Evolutionary conservation across 768 basidiomycete genomes (phyloP).

Genomic region (Mycena latifolia): DNA sequence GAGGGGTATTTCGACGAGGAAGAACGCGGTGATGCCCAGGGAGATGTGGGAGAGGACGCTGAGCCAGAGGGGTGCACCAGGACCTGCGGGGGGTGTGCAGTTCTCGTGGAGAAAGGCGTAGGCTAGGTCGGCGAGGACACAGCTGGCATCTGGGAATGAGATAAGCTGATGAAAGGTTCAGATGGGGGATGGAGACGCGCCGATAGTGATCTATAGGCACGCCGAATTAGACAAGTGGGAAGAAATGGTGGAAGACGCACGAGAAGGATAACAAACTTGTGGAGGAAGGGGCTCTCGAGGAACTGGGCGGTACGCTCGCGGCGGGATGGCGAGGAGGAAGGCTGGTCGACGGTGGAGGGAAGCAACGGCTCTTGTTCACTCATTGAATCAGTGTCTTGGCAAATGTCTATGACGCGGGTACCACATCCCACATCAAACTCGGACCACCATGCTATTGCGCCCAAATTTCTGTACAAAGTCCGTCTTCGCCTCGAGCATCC

Average conservation of each 20-base stretch:
- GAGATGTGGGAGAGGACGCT: constrained; percentile 72
- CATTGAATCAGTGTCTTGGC: neutral
- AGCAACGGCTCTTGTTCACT: constrained; percentile 61
- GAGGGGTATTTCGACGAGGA: constrained; percentile 83
- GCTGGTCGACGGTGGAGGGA: constrained; percentile 4
- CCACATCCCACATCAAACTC: too few species aligned
- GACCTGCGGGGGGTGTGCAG: constrained; percentile 57
- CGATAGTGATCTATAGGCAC: constrained; percentile 39
- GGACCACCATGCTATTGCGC: neutral
- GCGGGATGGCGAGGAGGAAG: constrained; percentile 31
- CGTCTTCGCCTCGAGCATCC: constrained; percentile 5
- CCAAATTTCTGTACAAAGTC: constrained; percentile 16
- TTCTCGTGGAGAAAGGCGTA: constrained; percentile 72
- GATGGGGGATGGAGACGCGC: constrained; percentile 4
- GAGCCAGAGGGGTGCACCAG: constrained; percentile 71
- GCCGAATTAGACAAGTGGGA: constrained; percentile 2
- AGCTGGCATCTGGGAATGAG: constrained; percentile 72
- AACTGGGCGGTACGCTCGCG: constrained; percentile 54
- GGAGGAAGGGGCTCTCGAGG: constrained; percentile 67
- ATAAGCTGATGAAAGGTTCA: constrained; percentile 32
- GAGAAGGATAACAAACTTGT: constrained; percentile 68
- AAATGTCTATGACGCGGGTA: too few species aligned
- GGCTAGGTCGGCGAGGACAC: constrained; percentile 79
- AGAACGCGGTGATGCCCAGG: constrained; percentile 75
- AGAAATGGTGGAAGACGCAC: constrained; percentile 50